These are phyloP conservation scores for Pichia cabralensis DNA, from an alignment of 805 yeast species.

Conservation along the genomic window DNA sequence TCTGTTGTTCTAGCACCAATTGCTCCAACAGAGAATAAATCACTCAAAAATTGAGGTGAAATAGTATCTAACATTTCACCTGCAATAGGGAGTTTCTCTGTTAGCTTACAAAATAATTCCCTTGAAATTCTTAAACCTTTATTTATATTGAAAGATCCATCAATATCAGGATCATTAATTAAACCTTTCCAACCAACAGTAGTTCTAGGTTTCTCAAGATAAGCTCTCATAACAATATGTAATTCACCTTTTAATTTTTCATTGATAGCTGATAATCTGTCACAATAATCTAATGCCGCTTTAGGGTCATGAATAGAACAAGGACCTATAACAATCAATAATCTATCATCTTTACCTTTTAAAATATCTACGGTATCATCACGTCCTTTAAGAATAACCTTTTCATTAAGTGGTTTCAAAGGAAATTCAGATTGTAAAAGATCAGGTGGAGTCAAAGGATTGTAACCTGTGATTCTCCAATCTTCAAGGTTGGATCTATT, in stretches of 20 bases:
- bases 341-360: conserved; percentile 76
- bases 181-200: conserved; percentile 99
- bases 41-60: conserved; percentile 91
- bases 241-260: conserved; percentile 64
- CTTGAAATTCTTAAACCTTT: conserved; percentile 88
- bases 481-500: conserved; percentile 72
- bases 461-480: conserved; percentile 80
- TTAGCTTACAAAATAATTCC: conserved; percentile 74
- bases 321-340: conserved; percentile 89
- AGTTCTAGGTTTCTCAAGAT: conserved; percentile 95
- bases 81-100: conserved; percentile 83
- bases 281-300: conserved; percentile 86
- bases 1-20: conserved; percentile 99
- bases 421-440: conserved; percentile 80
- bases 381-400: conserved; percentile 67
- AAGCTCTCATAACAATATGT: conserved; percentile 91
- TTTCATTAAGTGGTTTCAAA: conserved; percentile 46
- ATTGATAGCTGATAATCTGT: conserved; percentile 46
- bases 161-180: conserved; percentile 94
- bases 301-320: conserved; percentile 93
- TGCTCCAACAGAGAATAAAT: conserved; percentile 91
- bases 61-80: conserved; percentile 97
- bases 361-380: conserved; percentile 62
- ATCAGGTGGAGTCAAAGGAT: conserved; percentile 93
- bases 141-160: conserved; percentile 85